phyloP scores from a whole-genome alignment of 2,329 filamentous ascomycete species.

The Sporothrix curviconia region DNA sequence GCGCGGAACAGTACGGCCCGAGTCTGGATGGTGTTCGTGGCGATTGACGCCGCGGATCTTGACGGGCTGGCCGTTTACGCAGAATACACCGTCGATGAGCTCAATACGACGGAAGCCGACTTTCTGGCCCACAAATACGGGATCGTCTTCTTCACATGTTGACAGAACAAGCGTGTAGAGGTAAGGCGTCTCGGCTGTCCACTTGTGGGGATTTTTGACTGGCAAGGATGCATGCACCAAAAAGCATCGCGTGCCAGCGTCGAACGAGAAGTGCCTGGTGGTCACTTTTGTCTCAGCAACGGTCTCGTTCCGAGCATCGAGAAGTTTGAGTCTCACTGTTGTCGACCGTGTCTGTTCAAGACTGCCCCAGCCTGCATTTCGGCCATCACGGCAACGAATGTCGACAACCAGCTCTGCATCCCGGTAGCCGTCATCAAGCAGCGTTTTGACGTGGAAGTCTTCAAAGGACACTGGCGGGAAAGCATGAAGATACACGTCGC shows the following conservation, averaged over 20 bases:
- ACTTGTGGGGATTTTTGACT: slow-evolving; percentile 45
- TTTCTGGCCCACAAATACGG: slow-evolving; percentile 33
- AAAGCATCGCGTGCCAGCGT: not conserved
- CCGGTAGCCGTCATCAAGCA: slow-evolving; percentile 39
- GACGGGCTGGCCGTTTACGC: slow-evolving; percentile 56
- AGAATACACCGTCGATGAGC: slow-evolving; percentile 51
- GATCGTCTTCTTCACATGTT: slow-evolving; percentile 17
- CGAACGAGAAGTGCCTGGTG: not conserved
- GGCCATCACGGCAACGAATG: slow-evolving; percentile 26
- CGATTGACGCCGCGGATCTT: slow-evolving; percentile 59
- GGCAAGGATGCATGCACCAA: slow-evolving; percentile 19
- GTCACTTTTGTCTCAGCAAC: not conserved
- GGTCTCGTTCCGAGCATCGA: not conserved
- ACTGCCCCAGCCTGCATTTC: not conserved
- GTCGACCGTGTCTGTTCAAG: not conserved
- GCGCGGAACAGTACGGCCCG: slow-evolving; percentile 56
- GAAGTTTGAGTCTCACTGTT: not conserved
- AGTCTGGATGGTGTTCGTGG: slow-evolving; percentile 62
- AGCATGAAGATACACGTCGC: slow-evolving; percentile 59
- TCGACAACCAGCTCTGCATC: slow-evolving; percentile 38
- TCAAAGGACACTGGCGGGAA: slow-evolving; percentile 37
- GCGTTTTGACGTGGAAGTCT: slow-evolving; percentile 41
- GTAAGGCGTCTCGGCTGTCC: slow-evolving; percentile 56
- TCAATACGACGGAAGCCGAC: slow-evolving; percentile 59
- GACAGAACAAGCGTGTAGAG: slow-evolving; percentile 40